Conservation (phyloP, 192 early-diverging fungal species). For the Backusella mclennaniae region DNA sequence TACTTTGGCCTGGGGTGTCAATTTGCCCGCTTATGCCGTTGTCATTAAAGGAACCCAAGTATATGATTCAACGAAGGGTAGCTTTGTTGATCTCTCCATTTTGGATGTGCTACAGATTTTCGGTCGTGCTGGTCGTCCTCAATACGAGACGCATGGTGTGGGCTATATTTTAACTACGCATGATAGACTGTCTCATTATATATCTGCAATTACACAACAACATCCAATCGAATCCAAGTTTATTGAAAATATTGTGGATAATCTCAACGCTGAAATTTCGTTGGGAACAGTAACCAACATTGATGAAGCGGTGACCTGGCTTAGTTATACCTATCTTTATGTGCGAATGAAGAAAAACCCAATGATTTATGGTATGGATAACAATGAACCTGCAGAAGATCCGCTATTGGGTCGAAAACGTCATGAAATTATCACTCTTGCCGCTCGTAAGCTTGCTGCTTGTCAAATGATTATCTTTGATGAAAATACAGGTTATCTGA, state of each 20-base stretch:
- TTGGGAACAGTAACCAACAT: conserved; percentile 94
- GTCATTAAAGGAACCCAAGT: conserved; percentile 98
- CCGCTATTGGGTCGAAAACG: conserved; percentile 78
- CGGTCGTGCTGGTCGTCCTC: conserved; percentile 94
- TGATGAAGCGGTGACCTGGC: conserved; percentile 95
- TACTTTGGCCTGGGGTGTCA: conserved; percentile 99
- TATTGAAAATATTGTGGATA: conserved; percentile 81
- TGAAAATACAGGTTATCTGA: conserved; percentile 77
- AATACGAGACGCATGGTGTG: conserved; percentile 89
- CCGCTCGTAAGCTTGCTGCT: conserved; percentile 72
- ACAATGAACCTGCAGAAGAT: conserved; percentile 73
- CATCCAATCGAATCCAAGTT: conserved; percentile 97
- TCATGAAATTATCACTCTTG: conserved; percentile 73
- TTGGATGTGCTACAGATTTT: conserved; percentile 99
- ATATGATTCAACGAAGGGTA: conserved; percentile 91
- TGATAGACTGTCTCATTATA: conserved; percentile 91
- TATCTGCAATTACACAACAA: conserved; percentile 93
- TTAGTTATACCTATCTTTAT: conserved; percentile 96
- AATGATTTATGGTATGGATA: conserved; percentile 86
- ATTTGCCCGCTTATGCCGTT: conserved; percentile 97
- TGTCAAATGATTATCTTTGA: conserved; percentile 96
- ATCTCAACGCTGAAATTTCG: conserved; percentile 96
- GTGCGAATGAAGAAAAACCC: conserved; percentile 97
- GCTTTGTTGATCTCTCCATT: conserved; percentile 92
- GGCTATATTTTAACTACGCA: conserved; percentile 95